Conservation (phyloP, 352 stramenopile genomes). For the Phytophthora brassicae region DNA sequence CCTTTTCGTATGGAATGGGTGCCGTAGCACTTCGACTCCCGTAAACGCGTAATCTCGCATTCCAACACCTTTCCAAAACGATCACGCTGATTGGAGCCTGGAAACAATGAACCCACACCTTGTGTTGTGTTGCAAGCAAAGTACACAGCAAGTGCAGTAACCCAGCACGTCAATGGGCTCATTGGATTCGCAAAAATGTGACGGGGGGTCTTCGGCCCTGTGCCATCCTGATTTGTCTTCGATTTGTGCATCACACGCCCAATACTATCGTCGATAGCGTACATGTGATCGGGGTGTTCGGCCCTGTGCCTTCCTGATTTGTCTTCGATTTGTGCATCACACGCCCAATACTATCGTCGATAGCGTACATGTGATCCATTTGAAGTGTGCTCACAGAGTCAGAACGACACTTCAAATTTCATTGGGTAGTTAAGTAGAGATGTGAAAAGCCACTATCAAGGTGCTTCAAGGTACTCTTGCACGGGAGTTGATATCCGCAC, state of each 20-base stretch:
- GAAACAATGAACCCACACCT: no score
- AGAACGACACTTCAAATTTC: conserved; percentile 34
- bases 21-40: conserved; percentile 2
- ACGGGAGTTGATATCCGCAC: no score
- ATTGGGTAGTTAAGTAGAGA: conserved; percentile 25
- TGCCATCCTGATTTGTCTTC: conserved; percentile 24
- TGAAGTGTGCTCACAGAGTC: conserved; percentile 22
- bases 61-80: no score
- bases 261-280: no score
- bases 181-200: conserved; percentile 21
- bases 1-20: conserved; percentile 23
- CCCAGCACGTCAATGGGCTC: no score
- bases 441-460: conserved; percentile 24
- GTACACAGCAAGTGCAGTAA: no score
- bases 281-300: no score
- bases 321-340: no score
- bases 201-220: conserved; percentile 5
- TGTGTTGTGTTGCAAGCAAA: no score
- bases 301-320: no score
- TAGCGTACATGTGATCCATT: conserved; percentile 17
- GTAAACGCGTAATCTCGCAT: background rate
- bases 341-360: conserved; percentile 23
- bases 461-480: no score
- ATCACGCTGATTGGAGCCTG: background rate
- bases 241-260: conserved; percentile 30